A percentile compares a stretch with the other conserved stretches of the same genome.
phyloP scores from a whole-genome alignment of 176 grass and related monocot genomes.

The Phoenix roebelenii region DNA sequence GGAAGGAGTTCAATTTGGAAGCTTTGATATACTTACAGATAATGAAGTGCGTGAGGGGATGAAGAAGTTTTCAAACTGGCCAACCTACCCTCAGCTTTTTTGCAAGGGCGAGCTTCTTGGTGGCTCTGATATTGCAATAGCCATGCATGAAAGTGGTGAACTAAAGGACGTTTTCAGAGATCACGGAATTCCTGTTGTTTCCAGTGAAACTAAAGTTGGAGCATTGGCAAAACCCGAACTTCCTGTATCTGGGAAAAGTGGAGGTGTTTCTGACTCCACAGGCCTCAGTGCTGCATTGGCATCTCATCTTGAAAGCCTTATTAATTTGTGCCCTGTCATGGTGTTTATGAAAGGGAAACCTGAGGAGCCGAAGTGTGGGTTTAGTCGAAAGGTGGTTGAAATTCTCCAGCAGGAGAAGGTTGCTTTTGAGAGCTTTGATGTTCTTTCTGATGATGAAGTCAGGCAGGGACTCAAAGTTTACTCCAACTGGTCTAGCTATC shows the following conservation, averaged over 20 bases:
- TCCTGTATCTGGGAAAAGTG: constrained; percentile 21
- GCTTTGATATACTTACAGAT: constrained; percentile 79
- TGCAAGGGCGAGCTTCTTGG: constrained; percentile 88
- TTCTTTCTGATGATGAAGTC: constrained; percentile 73
- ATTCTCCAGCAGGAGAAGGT: constrained; percentile 88
- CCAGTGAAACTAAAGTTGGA: constrained; percentile 32
- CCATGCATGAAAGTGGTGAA: constrained; percentile 84
- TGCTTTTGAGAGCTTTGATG: constrained; percentile 81
- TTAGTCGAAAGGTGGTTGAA: constrained; percentile 75
- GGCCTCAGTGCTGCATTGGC: constrained; percentile 33
- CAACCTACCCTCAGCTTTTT: constrained; percentile 89
- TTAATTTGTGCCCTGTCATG: constrained; percentile 66
- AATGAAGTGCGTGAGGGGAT: constrained; percentile 82
- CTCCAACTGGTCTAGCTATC: constrained; percentile 95
- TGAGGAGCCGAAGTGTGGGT: constrained; percentile 89
- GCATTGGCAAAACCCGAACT: constrained; percentile 12
- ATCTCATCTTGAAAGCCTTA: constrained; percentile 40
- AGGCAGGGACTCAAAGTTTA: constrained; percentile 70
- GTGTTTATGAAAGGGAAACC: constrained; percentile 83
- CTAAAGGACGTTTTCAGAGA: constrained; percentile 72
- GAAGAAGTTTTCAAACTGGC: constrained; percentile 94
- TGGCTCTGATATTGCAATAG: constrained; percentile 81
- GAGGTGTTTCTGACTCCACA: constrained; percentile 13
- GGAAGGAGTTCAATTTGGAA: constrained; percentile 70
- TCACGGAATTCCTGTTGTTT: constrained; percentile 37